A percentile compares a stretch with the other conserved stretches of the same genome.
Evolutionary conservation across 305 asterid species (phyloP).

Genomic region (Stenogyne calaminthoides): DNA sequence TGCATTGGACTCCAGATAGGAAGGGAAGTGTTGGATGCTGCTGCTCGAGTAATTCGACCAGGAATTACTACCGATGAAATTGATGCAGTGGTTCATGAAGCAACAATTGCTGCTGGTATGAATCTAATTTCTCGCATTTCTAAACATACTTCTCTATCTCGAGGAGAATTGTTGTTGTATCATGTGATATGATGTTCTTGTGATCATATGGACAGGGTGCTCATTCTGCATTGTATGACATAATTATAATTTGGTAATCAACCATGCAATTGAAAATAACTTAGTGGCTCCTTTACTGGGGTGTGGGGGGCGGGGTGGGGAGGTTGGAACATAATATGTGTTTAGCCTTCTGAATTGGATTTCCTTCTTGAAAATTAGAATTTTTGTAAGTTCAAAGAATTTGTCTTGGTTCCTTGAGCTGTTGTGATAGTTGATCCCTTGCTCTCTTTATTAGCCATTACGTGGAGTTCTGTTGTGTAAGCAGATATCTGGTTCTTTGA

Average conservation of each 20-base stretch:
- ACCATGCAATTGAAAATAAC: background rate
- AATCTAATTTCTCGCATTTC: slow-evolving; percentile 20
- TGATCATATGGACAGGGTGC: slow-evolving; percentile 5
- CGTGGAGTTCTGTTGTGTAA: slow-evolving; percentile 6
- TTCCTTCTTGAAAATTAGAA: background rate
- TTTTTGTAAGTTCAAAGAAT: background rate
- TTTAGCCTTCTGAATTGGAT: background rate
- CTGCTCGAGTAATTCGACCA: slow-evolving; percentile 89
- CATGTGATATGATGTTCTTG: slow-evolving; percentile 9
- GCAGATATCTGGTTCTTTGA: background rate
- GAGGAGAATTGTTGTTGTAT: background rate
- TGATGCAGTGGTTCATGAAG: slow-evolving; percentile 96
- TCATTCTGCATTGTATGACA: slow-evolving; percentile 5
- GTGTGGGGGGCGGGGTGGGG: background rate
- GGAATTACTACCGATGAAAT: slow-evolving; percentile 98
- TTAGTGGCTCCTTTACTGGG: background rate
- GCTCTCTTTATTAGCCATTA: too few species aligned
- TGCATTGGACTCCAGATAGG: slow-evolving; percentile 56
- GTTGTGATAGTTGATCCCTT: background rate
- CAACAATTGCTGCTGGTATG: slow-evolving; percentile 92
- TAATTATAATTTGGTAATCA: background rate
- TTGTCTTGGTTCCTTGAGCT: slow-evolving; percentile 5
- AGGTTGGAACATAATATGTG: background rate
- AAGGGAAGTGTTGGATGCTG: slow-evolving; percentile 96
- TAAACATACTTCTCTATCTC: background rate